A percentile compares a stretch with the other conserved stretches of the same genome.
Evolutionary conservation across 129 eudicot species (phyloP).

Genomic region (Centaurea solstitialis): DNA sequence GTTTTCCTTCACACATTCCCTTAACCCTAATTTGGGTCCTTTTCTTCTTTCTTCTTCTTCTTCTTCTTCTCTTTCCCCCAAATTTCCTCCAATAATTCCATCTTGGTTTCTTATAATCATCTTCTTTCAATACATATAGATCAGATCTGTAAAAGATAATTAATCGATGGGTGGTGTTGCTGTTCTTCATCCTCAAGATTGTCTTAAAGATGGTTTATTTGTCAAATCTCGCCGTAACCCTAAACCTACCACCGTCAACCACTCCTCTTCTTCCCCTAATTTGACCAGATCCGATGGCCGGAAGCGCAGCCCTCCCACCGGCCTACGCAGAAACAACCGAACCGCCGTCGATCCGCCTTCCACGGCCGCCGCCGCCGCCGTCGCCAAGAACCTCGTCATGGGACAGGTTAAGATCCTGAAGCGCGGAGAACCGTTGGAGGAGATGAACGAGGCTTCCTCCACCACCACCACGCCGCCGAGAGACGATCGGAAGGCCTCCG

Average conservation of each 20-base stretch:
- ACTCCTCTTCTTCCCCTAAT: conserved; percentile 28
- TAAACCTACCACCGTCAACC: conserved; percentile 24
- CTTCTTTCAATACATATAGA: too few relatives aligned
- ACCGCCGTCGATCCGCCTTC: conserved; percentile 22
- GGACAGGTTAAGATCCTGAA: conserved; percentile 61
- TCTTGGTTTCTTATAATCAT: too few relatives aligned
- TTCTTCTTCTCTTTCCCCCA: too few relatives aligned
- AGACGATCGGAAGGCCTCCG: conserved; percentile 20
- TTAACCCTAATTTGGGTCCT: conserved; percentile 17
- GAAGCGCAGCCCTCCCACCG: conserved; percentile 31
- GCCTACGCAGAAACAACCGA: conserved; percentile 21
- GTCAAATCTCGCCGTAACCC: conserved; percentile 35
- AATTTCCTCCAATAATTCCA: not conserved
- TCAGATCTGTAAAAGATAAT: not conserved
- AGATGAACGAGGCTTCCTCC: not conserved
- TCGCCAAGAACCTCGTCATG: conserved; percentile 30
- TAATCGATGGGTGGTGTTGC: conserved; percentile 45
- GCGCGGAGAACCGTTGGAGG: conserved; percentile 50
- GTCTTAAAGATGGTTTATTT: conserved; percentile 22
- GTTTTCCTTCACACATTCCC: conserved; percentile 19
- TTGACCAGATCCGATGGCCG: conserved; percentile 34
- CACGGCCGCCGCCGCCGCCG: not conserved
- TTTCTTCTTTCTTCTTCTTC: too few relatives aligned
- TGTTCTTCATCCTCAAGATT: conserved; percentile 50
- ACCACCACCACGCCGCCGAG: conserved; percentile 3